Conservation (phyloP, 345 rosid genomes). For the Eucalyptus paniculata region DNA sequence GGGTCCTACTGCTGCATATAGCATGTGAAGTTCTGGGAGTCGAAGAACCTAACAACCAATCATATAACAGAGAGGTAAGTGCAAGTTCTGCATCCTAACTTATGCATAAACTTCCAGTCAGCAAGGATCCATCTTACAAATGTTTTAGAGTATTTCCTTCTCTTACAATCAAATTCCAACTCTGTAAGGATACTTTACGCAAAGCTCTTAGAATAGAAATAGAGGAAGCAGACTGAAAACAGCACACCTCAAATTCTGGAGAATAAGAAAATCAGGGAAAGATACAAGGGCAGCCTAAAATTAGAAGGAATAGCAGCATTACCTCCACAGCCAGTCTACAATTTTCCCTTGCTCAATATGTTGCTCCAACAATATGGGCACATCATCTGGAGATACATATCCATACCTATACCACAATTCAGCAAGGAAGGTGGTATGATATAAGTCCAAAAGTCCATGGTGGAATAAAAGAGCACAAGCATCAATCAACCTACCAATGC, state of each 20-base stretch:
- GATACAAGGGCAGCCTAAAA: neutral
- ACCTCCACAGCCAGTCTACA: slow-evolving; percentile 81
- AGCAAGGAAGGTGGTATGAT: neutral
- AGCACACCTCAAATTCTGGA: neutral
- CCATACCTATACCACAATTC: slow-evolving; percentile 49
- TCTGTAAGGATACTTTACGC: neutral
- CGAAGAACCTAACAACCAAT: neutral
- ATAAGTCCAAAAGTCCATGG: neutral
- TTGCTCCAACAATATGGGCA: slow-evolving; percentile 49
- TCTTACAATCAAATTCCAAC: neutral
- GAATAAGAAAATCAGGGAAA: neutral
- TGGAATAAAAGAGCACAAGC: neutral
- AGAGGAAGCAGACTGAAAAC: neutral
- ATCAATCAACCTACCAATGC: slow-evolving; percentile 51
- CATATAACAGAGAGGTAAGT: neutral
- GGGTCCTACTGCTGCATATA: neutral
- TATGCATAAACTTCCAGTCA: neutral
- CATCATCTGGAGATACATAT: slow-evolving; percentile 74
- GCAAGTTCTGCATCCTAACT: neutral
- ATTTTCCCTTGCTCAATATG: slow-evolving; percentile 75
- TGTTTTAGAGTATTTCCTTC: neutral
- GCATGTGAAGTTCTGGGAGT: neutral
- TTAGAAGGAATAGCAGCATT: neutral
- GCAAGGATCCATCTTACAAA: neutral
- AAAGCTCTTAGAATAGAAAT: neutral